Conservation (phyloP, 2,329 filamentous ascomycete species). For the Monosporascus sp. region DNA sequence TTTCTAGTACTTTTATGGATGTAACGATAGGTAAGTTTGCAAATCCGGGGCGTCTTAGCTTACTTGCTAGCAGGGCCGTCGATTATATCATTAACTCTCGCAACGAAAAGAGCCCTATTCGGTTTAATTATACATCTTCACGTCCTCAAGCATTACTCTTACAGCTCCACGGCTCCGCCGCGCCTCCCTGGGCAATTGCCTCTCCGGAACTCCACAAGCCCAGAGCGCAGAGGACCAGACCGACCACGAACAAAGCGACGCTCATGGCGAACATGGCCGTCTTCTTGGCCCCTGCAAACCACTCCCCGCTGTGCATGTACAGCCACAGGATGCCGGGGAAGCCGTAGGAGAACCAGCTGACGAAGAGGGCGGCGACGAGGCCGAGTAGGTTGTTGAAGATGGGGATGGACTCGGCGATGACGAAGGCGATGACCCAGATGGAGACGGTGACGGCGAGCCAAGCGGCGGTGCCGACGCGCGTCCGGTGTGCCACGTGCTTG, state of each 20-base stretch:
- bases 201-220: slow-evolving; percentile 35
- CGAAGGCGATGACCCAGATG: slow-evolving; percentile 57
- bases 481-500: slow-evolving; percentile 47
- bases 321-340: slow-evolving; percentile 43
- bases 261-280: slow-evolving; percentile 27
- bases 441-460: slow-evolving; percentile 53
- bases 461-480: slow-evolving; percentile 42
- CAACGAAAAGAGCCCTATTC: too few species aligned
- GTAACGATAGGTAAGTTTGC: too few species aligned
- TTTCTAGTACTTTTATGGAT: too few species aligned
- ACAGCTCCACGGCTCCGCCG: slow-evolving; percentile 31
- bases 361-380: slow-evolving; percentile 58
- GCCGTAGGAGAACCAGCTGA: slow-evolving; percentile 60
- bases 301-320: slow-evolving; percentile 39
- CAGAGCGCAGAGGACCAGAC: slow-evolving; percentile 30
- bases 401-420: slow-evolving; percentile 65
- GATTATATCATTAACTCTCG: too few species aligned
- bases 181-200: slow-evolving; percentile 25
- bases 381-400: slow-evolving; percentile 62
- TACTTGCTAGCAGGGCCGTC: too few species aligned
- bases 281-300: slow-evolving; percentile 28
- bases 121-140: too few species aligned
- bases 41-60: too few species aligned
- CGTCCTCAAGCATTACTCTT: slow-evolving; percentile 16
- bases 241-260: slow-evolving; percentile 25